Conservation (phyloP, 768 basidiomycete species). For the Mycena rebaudengoi region DNA sequence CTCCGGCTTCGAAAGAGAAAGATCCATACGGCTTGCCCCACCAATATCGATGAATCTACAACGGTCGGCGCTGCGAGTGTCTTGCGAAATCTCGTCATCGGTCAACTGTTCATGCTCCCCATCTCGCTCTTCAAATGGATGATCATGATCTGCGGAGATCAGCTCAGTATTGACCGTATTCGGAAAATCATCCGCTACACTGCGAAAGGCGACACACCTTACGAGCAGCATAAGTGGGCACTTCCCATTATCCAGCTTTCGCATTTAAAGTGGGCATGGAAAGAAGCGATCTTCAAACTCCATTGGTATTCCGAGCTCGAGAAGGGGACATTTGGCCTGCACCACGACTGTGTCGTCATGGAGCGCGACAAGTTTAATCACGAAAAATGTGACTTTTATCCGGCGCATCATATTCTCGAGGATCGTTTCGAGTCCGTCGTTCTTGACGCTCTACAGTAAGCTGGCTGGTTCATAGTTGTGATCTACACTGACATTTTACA, state of each 20-base stretch:
- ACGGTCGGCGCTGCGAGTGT: slow-evolving; percentile 6
- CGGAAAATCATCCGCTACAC: slow-evolving; percentile 21
- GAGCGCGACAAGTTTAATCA: slow-evolving; percentile 22
- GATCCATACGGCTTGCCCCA: slow-evolving; percentile 8
- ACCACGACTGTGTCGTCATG: neutral
- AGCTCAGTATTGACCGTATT: slow-evolving; percentile 25
- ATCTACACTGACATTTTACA: neutral
- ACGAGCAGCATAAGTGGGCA: slow-evolving; percentile 21
- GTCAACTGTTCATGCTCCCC: slow-evolving; percentile 13
- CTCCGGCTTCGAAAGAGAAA: slow-evolving; percentile 20
- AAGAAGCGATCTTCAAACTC: slow-evolving; percentile 23
- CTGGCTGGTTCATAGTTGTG: neutral
- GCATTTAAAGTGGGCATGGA: slow-evolving; percentile 29
- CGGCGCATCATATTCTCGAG: slow-evolving; percentile 21
- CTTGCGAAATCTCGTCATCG: slow-evolving; percentile 14
- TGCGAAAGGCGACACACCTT: neutral
- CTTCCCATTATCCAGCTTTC: slow-evolving; percentile 29
- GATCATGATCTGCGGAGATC: slow-evolving; percentile 28
- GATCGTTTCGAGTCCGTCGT: slow-evolving; percentile 22
- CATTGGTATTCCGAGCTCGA: slow-evolving; percentile 15
- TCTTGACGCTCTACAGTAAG: slow-evolving; percentile 17
- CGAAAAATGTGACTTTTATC: slow-evolving; percentile 27
- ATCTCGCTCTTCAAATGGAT: slow-evolving; percentile 3
- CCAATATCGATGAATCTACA: slow-evolving; percentile 26
- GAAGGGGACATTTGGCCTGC: slow-evolving; percentile 15